phyloP scores from a whole-genome alignment of 2,329 filamentous ascomycete genomes.

The Diaporthe humulicola region DNA sequence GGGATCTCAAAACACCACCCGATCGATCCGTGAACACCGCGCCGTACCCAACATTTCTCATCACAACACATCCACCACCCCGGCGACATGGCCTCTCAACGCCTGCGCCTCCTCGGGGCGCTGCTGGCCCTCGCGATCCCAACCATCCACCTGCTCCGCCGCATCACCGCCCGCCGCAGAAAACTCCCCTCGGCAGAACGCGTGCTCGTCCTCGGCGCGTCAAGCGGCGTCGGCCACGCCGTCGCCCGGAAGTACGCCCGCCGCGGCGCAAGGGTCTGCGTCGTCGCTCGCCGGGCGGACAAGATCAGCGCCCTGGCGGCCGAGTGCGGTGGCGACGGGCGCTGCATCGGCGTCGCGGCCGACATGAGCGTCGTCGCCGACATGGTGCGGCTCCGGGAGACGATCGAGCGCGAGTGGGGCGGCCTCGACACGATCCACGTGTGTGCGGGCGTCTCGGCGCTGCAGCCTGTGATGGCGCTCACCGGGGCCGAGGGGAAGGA shows the following conservation, averaged over 20 bases:
- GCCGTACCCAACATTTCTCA: neutral
- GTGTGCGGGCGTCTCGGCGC: constrained; percentile 50
- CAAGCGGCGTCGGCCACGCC: constrained; percentile 49
- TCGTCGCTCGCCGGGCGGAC: constrained; percentile 48
- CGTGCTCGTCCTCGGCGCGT: constrained; percentile 50
- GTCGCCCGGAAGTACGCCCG: constrained; percentile 47
- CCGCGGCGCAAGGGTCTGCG: constrained; percentile 47
- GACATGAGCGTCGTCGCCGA: constrained; percentile 47
- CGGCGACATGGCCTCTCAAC: constrained; percentile 7
- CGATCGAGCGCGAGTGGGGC: constrained; percentile 45
- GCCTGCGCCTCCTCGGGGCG: constrained; percentile 23
- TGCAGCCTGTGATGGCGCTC: constrained; percentile 50
- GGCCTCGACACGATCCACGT: constrained; percentile 50
- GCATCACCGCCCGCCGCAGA: constrained; percentile 21
- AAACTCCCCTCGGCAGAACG: constrained; percentile 43
- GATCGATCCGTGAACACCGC: neutral
- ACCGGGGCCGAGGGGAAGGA: constrained; percentile 42
- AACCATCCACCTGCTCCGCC: neutral
- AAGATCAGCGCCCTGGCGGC: constrained; percentile 44
- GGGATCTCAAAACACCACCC: neutral
- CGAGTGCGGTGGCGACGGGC: constrained; percentile 44
- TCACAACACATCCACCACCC: neutral
- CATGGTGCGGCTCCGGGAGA: constrained; percentile 47
- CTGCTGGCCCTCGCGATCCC: constrained; percentile 34
- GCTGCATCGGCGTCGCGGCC: constrained; percentile 46